A percentile compares a stretch with the other conserved stretches of the same genome.
These are phyloP conservation scores for Cryphonectria naterciae DNA, from an alignment of 2,329 filamentous ascomycete genomes.

Conservation along the genomic window DNA sequence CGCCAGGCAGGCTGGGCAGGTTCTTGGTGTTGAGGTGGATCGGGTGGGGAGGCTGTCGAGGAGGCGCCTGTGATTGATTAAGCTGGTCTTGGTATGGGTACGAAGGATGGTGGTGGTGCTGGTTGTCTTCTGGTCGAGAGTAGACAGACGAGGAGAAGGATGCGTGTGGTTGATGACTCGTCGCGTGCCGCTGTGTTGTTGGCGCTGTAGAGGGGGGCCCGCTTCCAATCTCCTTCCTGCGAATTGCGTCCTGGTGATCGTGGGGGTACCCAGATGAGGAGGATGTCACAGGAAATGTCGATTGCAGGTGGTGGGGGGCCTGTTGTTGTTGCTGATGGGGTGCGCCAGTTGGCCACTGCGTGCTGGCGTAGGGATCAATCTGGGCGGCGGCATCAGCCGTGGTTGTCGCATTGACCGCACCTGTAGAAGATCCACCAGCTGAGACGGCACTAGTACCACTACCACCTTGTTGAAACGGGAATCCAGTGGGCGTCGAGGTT, in stretches of 20 bases:
- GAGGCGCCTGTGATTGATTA: not conserved
- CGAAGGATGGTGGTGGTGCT: slow-evolving; percentile 26
- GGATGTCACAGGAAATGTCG: slow-evolving; percentile 15
- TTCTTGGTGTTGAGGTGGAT: slow-evolving; percentile 35
- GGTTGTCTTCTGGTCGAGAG: slow-evolving; percentile 34
- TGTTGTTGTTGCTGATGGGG: slow-evolving; percentile 5
- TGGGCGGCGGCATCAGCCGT: slow-evolving; percentile 2
- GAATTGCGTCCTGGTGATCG: slow-evolving; percentile 19
- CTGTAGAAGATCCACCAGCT: not conserved
- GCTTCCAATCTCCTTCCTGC: slow-evolving; percentile 27
- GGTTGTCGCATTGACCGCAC: not conserved
- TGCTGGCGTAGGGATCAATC: not conserved
- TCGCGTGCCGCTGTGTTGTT: slow-evolving; percentile 7
- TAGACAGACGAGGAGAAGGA: slow-evolving; percentile 40
- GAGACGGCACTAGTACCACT: not conserved
- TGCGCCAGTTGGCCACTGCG: slow-evolving; percentile 1
- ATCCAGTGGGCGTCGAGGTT: not conserved
- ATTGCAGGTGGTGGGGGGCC: not conserved
- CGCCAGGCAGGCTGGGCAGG: slow-evolving; percentile 21
- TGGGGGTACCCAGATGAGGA: slow-evolving; percentile 8
- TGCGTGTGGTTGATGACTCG: slow-evolving; percentile 37
- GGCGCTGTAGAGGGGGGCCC: slow-evolving; percentile 10
- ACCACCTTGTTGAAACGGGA: slow-evolving; percentile 1
- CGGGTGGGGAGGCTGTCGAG: slow-evolving; percentile 23
- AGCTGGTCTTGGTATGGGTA: slow-evolving; percentile 27